These are phyloP conservation scores for Inonotus obliquus DNA, from an alignment of 1,284 basidiomycete species.

Conservation along the genomic window DNA sequence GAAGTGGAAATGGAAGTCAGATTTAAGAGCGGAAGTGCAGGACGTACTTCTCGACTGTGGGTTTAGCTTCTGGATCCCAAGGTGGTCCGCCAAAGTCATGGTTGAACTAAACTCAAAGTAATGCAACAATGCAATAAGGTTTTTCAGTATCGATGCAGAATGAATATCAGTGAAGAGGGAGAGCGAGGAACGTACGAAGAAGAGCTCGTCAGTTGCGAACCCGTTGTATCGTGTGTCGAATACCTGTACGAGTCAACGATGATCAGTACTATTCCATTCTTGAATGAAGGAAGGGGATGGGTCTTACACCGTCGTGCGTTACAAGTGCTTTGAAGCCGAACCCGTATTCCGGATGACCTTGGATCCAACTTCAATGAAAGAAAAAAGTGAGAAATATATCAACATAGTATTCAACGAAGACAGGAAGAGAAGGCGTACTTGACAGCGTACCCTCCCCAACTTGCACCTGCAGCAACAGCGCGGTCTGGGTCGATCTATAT, in stretches of 20 bases:
- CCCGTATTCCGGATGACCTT: slow-evolving; percentile 82
- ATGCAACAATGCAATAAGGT: too few relatives aligned
- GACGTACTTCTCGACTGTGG: slow-evolving; percentile 50
- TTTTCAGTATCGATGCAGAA: background rate
- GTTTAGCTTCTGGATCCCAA: slow-evolving; percentile 60
- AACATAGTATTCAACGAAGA: background rate
- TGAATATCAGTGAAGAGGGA: background rate
- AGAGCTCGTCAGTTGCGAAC: slow-evolving; percentile 81
- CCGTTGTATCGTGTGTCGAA: slow-evolving; percentile 73
- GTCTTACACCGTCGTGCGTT: slow-evolving; percentile 78
- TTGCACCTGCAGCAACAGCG: slow-evolving; percentile 77
- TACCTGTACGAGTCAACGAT: slow-evolving; percentile 35
- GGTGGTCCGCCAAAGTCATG: slow-evolving; percentile 81
- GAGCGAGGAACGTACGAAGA: slow-evolving; percentile 70
- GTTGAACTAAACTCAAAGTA: slow-evolving; percentile 53
- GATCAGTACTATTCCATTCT: background rate
- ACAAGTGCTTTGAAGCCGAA: slow-evolving; percentile 88
- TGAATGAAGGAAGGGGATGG: slow-evolving; percentile 15
- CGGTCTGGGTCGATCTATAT: slow-evolving; percentile 73
- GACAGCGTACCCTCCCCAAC: slow-evolving; percentile 81
- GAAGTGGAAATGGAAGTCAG: background rate
- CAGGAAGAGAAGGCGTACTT: slow-evolving; percentile 44
- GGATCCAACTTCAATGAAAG: slow-evolving; percentile 71
- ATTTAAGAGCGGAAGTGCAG: background rate
- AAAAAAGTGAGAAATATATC: background rate